A percentile compares a stretch with the other conserved stretches of the same genome.
These are phyloP conservation scores for Rhytidiadelphus loreus DNA, from an alignment of 225 moss, liverwort and hornwort species.

Conservation along the genomic window DNA sequence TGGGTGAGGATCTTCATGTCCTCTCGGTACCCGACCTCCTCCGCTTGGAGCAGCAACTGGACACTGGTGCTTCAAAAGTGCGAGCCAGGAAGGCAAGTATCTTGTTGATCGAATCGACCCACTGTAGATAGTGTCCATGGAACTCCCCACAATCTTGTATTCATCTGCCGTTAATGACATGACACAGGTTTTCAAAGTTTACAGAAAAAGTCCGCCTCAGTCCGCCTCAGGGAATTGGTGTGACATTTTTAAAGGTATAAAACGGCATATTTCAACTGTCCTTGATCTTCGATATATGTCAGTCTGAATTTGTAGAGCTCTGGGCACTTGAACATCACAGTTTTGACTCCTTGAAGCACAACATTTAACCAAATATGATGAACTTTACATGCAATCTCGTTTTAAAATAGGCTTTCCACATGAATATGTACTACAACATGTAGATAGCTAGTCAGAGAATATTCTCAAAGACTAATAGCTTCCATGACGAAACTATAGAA, in stretches of 20 bases:
- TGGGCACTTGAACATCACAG: background rate
- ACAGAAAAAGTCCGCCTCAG: background rate
- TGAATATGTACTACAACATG: background rate
- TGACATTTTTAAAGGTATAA: background rate
- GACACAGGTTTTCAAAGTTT: background rate
- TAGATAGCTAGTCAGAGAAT: background rate
- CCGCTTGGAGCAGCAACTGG: constrained; percentile 80
- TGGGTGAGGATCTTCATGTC: constrained; percentile 72
- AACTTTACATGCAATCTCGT: background rate
- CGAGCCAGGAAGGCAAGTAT: constrained; percentile 73
- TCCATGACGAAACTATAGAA: background rate
- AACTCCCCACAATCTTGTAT: background rate
- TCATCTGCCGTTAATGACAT: background rate
- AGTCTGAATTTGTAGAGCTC: background rate
- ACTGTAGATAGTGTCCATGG: constrained; percentile 13
- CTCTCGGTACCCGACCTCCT: constrained; percentile 58
- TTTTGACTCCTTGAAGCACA: background rate
- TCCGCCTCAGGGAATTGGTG: background rate
- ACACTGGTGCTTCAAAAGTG: constrained; percentile 64
- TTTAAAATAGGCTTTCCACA: constrained; percentile 18
- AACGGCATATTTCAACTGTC: background rate
- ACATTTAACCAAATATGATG: no score
- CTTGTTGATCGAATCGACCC: background rate
- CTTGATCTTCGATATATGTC: background rate
- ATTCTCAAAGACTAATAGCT: background rate